phyloP scores from a whole-genome alignment of 306 rosid species.

The Casuarina cunninghamiana region DNA sequence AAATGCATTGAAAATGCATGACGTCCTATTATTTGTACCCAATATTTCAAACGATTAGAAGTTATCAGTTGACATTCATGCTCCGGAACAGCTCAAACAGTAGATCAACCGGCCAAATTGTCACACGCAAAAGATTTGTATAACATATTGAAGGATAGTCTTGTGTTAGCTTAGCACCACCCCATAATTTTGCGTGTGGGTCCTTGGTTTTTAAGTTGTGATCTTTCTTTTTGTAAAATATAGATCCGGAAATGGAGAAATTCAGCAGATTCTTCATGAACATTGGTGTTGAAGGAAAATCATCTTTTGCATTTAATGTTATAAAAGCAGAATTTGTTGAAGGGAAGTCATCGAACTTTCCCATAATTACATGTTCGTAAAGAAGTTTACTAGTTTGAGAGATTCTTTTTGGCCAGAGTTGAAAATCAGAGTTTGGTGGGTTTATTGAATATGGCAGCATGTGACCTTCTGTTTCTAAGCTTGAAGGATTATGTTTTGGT shows the following conservation, averaged over 20 bases:
- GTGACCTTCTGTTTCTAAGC: too few relatives aligned
- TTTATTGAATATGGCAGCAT: too few relatives aligned
- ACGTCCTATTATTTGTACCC: background rate
- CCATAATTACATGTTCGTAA: background rate
- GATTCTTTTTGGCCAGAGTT: constrained; percentile 14
- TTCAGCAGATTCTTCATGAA: constrained; percentile 8
- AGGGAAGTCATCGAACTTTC: constrained; percentile 23
- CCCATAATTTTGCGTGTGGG: background rate
- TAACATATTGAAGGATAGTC: too few relatives aligned
- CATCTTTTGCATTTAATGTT: constrained; percentile 43
- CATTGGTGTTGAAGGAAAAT: constrained; percentile 13
- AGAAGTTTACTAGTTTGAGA: constrained; percentile 15
- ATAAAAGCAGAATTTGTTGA: constrained; percentile 17
- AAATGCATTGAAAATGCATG: too few relatives aligned
- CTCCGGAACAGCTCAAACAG: too few relatives aligned
- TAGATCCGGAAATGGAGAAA: background rate
- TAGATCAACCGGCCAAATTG: too few relatives aligned
- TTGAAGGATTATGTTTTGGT: too few relatives aligned
- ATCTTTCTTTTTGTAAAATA: background rate
- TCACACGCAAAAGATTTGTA: too few relatives aligned
- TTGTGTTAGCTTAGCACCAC: background rate
- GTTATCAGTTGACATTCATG: too few relatives aligned
- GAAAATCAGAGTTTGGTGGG: too few relatives aligned
- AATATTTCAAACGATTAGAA: background rate
- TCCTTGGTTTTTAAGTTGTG: constrained; percentile 9